Conservation (phyloP, 805 yeast species). For the Pichia nakasei region DNA sequence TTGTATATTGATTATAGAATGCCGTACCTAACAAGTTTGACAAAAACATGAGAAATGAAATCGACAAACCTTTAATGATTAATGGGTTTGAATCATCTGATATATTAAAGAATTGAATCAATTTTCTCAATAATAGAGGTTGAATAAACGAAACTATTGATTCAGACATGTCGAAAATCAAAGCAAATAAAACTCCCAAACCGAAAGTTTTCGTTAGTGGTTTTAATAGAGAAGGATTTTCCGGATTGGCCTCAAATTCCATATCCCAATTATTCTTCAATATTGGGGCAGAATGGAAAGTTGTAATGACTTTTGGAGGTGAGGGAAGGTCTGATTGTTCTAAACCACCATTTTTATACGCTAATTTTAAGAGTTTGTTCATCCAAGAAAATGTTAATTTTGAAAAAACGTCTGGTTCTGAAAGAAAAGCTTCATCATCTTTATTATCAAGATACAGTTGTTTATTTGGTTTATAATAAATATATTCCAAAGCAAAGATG, state of each 20-base stretch:
- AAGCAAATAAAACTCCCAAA: conserved; percentile 26
- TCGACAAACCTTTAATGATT: conserved; percentile 48
- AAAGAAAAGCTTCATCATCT: conserved; percentile 18
- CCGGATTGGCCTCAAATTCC: conserved; percentile 11
- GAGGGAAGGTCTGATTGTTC: conserved; percentile 34
- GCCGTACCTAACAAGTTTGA: conserved; percentile 54
- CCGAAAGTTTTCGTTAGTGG: conserved; percentile 34
- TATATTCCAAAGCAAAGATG: conserved; percentile 33
- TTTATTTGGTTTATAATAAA: conserved; percentile 30
- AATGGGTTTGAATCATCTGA: conserved; percentile 30
- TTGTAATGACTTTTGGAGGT: conserved; percentile 31
- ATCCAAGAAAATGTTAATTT: conserved; percentile 83
- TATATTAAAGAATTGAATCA: conserved; percentile 37
- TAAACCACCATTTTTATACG: conserved; percentile 32
- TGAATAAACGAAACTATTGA: conserved; percentile 36
- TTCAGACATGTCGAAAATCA: conserved; percentile 30
- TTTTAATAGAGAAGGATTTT: conserved; percentile 21
- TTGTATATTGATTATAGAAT: conserved; percentile 60
- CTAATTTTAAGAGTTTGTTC: conserved; percentile 73
- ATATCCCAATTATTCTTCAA: conserved; percentile 28
- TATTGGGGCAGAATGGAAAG: conserved; percentile 24
- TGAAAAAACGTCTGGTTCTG: conserved; percentile 55
- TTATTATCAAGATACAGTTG: conserved; percentile 29
- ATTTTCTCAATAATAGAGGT: conserved; percentile 46
- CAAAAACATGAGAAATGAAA: conserved; percentile 56